Evolutionary conservation across 495 filamentous ascomycete species (phyloP).

Genomic region (Penicillium waksmanii): DNA sequence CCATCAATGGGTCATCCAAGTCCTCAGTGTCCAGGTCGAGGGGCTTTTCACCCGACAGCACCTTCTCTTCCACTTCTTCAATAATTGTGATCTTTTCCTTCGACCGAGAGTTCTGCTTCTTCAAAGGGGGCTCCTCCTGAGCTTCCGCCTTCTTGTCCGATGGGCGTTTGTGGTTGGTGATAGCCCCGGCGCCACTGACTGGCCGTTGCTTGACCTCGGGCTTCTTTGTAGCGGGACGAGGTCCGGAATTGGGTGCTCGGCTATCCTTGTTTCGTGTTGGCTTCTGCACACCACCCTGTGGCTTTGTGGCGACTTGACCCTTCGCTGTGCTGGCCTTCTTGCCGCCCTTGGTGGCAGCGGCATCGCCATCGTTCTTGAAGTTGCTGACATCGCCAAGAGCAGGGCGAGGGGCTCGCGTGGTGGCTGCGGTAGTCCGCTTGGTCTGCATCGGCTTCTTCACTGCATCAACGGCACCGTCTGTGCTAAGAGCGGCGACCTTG

Average conservation of each 20-base stretch:
- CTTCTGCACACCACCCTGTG: constrained; percentile 34
- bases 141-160: constrained; percentile 35
- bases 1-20: constrained; percentile 92
- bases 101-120: constrained; percentile 51
- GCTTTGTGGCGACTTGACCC: constrained; percentile 51
- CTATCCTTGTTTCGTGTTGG: constrained; percentile 52
- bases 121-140: constrained; percentile 62
- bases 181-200: constrained; percentile 71
- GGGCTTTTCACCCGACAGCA: constrained; percentile 18
- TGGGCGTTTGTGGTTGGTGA: constrained; percentile 62
- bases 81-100: not conserved
- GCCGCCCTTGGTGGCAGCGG: constrained; percentile 44
- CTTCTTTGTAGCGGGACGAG: constrained; percentile 73
- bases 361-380: constrained; percentile 73
- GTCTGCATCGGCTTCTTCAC: constrained; percentile 74
- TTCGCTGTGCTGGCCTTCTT: constrained; percentile 64
- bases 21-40: constrained; percentile 81
- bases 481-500: constrained; percentile 71
- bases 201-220: constrained; percentile 67
- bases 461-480: constrained; percentile 55
- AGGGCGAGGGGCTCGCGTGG: constrained; percentile 52
- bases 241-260: constrained; percentile 61
- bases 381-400: constrained; percentile 96
- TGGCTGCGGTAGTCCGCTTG: constrained; percentile 69
- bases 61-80: not conserved